Conservation (phyloP, 305 asterid species). For the Fraxinus platypoda region DNA sequence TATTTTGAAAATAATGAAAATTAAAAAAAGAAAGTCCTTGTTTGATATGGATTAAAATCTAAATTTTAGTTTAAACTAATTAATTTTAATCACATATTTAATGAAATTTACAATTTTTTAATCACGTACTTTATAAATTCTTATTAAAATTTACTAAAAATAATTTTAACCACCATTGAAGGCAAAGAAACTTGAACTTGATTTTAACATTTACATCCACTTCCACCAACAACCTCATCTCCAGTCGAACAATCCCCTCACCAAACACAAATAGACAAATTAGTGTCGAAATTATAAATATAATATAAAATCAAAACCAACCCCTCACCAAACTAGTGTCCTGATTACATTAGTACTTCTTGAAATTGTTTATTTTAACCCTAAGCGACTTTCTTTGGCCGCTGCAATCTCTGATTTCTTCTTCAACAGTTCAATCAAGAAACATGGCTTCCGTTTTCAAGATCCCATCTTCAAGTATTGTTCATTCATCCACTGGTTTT, state of each 20-base stretch:
- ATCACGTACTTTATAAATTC: too few species aligned
- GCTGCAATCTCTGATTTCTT: neutral
- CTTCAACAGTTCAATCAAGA: neutral
- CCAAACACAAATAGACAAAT: neutral
- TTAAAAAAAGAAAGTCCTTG: too few species aligned
- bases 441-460: conserved; percentile 76
- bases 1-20: too few species aligned
- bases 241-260: neutral
- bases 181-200: neutral
- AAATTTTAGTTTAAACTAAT: accelerated
- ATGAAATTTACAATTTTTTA: too few species aligned
- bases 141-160: too few species aligned
- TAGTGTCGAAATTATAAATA: neutral
- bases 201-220: too few species aligned
- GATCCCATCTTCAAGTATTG: conserved; percentile 48
- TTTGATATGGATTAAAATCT: too few species aligned
- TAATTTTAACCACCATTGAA: too few species aligned
- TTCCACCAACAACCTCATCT: neutral
- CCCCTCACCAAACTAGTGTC: neutral
- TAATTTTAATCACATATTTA: too few species aligned
- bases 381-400: neutral
- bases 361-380: neutral
- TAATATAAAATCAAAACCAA: neutral
- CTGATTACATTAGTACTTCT: neutral
- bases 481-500: conserved; percentile 33